Base-by-base conservation (phyloP, 176 grass and related monocot genomes). In the Aegilops umbellulata region DNA sequence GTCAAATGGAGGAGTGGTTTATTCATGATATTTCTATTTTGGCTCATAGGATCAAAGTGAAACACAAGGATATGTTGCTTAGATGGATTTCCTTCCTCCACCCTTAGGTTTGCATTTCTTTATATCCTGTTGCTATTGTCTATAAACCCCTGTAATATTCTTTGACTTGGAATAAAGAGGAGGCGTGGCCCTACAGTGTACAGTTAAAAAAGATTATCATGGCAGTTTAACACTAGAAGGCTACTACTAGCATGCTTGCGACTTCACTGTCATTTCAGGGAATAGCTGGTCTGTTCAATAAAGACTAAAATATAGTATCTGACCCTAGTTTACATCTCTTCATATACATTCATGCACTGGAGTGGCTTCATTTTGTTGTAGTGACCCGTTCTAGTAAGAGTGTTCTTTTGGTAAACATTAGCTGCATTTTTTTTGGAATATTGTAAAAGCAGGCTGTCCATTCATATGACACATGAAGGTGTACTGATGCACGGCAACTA, bases 401-500 rank as follows among this genome's bases (percentile, higher is more conserved):
- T 36, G 44, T 62, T 86, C 65, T 60, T 30, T 29, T 51, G 39
- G 65, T 65, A 74, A 73, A 64, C 47, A 39, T 55, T 38, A 67
- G 61, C 16, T 49, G 14, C n/a, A 66, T 77, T 55, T 76, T 42
- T 57, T 19, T 2, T 67, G 70, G 30, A 86, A 55, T 64, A 65
- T 66, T 82, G 4, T 17, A 75, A 13, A 87, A 81, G 22, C 20
- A n/a, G 71, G 16, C 12, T 82, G 69, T 81, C 31, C 8, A 87
- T 77, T 83, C 8, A 30, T 65, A 84, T 27, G 23, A 65, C 16
- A 53, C 57, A 23, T 35, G 46, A 41, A 80, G 32, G 19, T 80
- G 39, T 67, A 75, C 19, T 75, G 19, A 66, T 85, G 76, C 42
- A 44, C 13, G 63, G 0, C 63, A 31, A 41, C 58, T 65, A 65